Conservation (phyloP, 2,329 filamentous ascomycete genomes). For the Parasarocladium wereldwijsianum region DNA sequence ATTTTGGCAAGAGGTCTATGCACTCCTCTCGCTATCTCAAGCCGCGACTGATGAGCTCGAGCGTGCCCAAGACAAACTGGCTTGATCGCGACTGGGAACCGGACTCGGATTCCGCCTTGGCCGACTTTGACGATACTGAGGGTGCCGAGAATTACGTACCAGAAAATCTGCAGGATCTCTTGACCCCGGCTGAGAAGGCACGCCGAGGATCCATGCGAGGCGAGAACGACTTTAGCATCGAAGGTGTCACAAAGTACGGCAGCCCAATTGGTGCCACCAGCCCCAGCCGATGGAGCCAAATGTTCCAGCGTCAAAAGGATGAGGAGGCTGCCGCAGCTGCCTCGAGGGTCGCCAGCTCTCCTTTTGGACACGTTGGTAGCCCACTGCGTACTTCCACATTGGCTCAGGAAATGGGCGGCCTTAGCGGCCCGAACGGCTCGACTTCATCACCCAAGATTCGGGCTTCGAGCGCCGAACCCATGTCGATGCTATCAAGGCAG, state of each 20-base stretch:
- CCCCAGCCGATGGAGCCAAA: constrained; percentile 44
- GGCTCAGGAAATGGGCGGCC: constrained; percentile 32
- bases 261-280: constrained; percentile 41
- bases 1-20: constrained; percentile 59
- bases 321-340: constrained; percentile 32
- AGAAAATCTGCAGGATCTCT: constrained; percentile 48
- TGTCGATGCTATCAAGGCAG: constrained; percentile 46
- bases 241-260: constrained; percentile 41
- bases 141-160: constrained; percentile 50
- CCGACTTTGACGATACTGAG: constrained; percentile 53
- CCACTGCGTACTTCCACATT: constrained; percentile 49
- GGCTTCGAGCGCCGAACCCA: constrained; percentile 33
- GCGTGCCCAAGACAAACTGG: constrained; percentile 48
- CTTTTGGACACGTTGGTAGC: constrained; percentile 51
- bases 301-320: constrained; percentile 45
- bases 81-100: constrained; percentile 51
- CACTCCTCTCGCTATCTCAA: constrained; percentile 51
- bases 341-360: constrained; percentile 27
- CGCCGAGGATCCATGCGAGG: constrained; percentile 44
- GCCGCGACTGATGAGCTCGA: constrained; percentile 54
- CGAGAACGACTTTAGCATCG: constrained; percentile 34
- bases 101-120: constrained; percentile 48
- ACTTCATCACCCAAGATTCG: constrained; percentile 25
- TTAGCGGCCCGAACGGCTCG: constrained; percentile 19
- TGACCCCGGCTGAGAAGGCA: constrained; percentile 54